Conservation (phyloP, 192 early-diverging fungal genomes). For the Physocladia obscura region DNA sequence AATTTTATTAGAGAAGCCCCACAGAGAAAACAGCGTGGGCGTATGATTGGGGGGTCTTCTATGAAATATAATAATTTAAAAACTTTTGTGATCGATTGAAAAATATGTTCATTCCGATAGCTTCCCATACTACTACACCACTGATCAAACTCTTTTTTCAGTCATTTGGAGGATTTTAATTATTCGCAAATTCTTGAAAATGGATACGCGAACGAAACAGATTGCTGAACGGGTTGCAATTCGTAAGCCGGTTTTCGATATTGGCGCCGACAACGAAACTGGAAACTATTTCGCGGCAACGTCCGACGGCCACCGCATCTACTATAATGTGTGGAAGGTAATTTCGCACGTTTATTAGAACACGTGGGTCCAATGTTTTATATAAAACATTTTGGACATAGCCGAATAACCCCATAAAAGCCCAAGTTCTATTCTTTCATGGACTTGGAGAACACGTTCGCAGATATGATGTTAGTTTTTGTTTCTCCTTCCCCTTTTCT, state of each 20-base stretch:
- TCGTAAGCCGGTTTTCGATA: neutral
- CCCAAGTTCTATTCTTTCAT: conserved; percentile 57
- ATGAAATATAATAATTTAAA: too few species aligned
- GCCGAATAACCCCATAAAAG: conserved; percentile 22
- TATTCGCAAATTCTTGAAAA: too few species aligned
- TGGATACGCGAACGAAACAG: too few species aligned
- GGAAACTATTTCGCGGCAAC: conserved; percentile 3
- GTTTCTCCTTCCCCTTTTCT: neutral
- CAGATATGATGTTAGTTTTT: conserved; percentile 48
- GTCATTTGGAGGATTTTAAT: too few species aligned
- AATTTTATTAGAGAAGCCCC: too few species aligned
- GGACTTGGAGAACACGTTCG: conserved; percentile 64
- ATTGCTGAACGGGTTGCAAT: neutral
- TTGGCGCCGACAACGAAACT: neutral
- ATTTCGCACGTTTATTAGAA: neutral
- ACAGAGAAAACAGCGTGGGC: too few species aligned
- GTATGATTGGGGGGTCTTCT: too few species aligned
- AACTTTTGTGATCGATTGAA: too few species aligned
- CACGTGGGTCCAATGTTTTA: neutral
- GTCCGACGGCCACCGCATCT: conserved; percentile 25
- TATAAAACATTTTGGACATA: neutral
- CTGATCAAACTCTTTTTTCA: too few species aligned
- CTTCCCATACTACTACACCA: too few species aligned
- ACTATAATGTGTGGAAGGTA: conserved; percentile 31
- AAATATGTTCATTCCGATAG: too few species aligned